Base-by-base conservation (phyloP, 164 flowering plant species). In the Vitis labrusca region DNA sequence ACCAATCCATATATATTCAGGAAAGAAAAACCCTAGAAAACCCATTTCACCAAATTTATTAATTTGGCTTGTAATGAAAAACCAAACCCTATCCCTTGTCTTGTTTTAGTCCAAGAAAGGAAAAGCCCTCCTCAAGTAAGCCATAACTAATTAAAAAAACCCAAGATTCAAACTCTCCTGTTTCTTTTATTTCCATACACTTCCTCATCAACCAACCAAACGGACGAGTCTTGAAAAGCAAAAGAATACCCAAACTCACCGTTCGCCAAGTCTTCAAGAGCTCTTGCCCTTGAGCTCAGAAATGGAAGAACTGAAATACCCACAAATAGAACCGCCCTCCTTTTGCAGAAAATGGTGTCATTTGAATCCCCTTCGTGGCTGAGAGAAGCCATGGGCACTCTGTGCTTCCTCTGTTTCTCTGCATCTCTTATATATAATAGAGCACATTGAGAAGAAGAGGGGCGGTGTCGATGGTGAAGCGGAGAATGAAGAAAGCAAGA, bases 301-400 rank as follows among this genome's bases (percentile, higher is more conserved):
- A 89, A 77, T 0, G 96, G 88, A 76, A 91, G 76, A 59, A 86
- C 77, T 0, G 94, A 83, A 61, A 91, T 58, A 73, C 94, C 97
- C 84, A 89, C 51, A 63, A 89, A 62, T 19, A 91, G 58, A 76
- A 91, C 48, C 30, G 78, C 80, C 70, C 89, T 85, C 76, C 89
- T 85, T 66, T 72, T 71, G 69, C 67, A 55, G 72, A 32, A 75
- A 63, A 49, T 70, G n/a, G 27, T 27, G 69, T 77, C 78, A 32
- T 58, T 69, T 10, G 73, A 51, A 51, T 74, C 74, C 44, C 44
- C 44, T 15, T 78, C 80, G 2, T 29, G 81, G 55, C 59, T 58
- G 67, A 74, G 10, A 50, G 71, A 78, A 69, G 85, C 87, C 77
- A 75, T 73, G 59, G 75, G 56, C 7, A 67, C 50, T 32, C 69